Conservation (phyloP, 1,139 yeast species). For the Magnusiomyces tetraspermus region DNA sequence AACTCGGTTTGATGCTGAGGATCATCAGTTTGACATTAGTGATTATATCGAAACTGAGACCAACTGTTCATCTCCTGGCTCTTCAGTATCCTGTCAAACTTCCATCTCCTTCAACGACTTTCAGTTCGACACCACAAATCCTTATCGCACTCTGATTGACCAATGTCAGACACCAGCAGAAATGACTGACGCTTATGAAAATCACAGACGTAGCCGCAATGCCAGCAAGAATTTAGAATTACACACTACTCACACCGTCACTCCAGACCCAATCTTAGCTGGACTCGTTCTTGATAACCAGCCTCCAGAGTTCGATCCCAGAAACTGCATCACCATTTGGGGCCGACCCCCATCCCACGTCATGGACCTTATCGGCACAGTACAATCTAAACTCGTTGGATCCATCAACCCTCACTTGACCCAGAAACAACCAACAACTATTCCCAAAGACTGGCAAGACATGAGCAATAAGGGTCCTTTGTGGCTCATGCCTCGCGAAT, state of each 20-base stretch:
- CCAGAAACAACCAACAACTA: not conserved
- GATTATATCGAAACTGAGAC: not conserved
- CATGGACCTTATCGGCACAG: slow-evolving; percentile 15
- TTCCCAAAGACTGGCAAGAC: slow-evolving; percentile 2
- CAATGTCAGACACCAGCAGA: slow-evolving; percentile 1
- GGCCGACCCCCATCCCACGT: slow-evolving; percentile 21
- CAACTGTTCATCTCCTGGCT: not conserved
- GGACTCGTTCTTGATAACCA: slow-evolving; percentile 18
- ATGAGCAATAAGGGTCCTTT: slow-evolving; percentile 9
- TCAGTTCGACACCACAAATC: not conserved
- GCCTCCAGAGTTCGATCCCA: slow-evolving; percentile 20
- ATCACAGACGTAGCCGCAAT: slow-evolving; percentile 17
- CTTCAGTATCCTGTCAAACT: not conserved
- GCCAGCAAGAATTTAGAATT: slow-evolving; percentile 13
- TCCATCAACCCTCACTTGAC: slow-evolving; percentile 3
- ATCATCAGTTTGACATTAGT: not conserved
- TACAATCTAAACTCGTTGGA: slow-evolving; percentile 16
- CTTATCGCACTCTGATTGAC: slow-evolving; percentile 1
- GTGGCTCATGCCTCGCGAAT: slow-evolving; percentile 23
- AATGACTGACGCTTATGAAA: slow-evolving; percentile 16
- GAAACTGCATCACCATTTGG: slow-evolving; percentile 23
- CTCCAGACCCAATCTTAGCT: slow-evolving; percentile 18
- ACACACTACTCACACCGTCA: slow-evolving; percentile 11
- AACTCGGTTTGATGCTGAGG: not conserved
- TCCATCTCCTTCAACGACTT: not conserved